These are phyloP conservation scores for Odonthalia washingtoniensis DNA, from an alignment of 31 red algal genomes.

Conservation along the genomic window DNA sequence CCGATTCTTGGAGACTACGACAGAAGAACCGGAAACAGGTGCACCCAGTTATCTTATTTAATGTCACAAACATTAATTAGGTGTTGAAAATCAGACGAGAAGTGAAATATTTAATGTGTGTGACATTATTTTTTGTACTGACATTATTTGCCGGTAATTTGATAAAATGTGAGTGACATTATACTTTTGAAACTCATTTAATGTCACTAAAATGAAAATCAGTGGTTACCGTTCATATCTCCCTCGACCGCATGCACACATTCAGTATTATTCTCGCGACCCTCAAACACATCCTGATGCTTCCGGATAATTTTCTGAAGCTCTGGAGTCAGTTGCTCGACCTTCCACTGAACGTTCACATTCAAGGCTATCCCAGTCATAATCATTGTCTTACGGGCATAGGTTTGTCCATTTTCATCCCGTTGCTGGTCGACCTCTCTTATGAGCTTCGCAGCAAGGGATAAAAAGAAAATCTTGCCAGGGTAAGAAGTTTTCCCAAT, in stretches of 20 bases:
- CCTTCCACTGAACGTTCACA: slow-evolving; percentile 11
- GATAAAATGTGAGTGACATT: background rate
- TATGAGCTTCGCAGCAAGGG: background rate
- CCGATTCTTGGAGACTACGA: too few species aligned
- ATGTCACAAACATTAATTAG: too few species aligned
- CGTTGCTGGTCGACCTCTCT: slow-evolving; percentile 5
- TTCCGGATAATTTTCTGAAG: slow-evolving; percentile 30
- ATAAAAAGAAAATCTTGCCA: slow-evolving; percentile 37
- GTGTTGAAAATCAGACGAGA: background rate
- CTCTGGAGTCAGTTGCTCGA: slow-evolving; percentile 8
- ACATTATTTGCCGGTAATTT: background rate
- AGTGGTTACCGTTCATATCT: background rate
- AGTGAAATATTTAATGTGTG: background rate
- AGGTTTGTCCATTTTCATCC: slow-evolving; percentile 6
- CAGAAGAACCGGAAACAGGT: too few species aligned
- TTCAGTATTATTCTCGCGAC: background rate
- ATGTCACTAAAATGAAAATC: background rate
- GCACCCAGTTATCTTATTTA: background rate
- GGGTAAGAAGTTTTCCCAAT: slow-evolving; percentile 45
- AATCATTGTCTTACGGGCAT: slow-evolving; percentile 36
- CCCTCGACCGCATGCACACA: background rate
- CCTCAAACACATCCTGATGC: background rate
- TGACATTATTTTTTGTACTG: slow-evolving; percentile 3
- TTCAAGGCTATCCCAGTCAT: slow-evolving; percentile 22
- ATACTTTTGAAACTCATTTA: background rate